Percentiles rank a stretch among this genome's conserved stretches.
These are phyloP conservation scores for Cladosporium sp. DNA, from an alignment of 2,329 filamentous ascomycete genomes.

Conservation along the genomic window DNA sequence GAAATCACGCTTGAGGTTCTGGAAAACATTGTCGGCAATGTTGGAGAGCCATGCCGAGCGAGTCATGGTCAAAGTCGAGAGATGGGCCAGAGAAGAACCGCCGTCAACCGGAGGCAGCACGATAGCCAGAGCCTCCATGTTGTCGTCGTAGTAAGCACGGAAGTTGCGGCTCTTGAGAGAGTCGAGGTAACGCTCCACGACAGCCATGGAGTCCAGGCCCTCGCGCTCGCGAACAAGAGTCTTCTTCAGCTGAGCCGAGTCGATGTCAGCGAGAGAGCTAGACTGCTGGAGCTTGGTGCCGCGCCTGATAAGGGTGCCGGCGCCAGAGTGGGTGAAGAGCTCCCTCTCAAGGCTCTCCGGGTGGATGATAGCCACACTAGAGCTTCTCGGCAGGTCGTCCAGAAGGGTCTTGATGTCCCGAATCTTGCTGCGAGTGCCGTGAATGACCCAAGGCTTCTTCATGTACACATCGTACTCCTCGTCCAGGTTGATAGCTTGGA, in stretches of 20 bases:
- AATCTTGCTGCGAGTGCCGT: constrained; percentile 93
- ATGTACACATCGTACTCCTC: constrained; percentile 92
- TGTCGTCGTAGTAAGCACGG: constrained; percentile 89
- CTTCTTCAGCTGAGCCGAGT: constrained; percentile 68
- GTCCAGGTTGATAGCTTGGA: constrained; percentile 94
- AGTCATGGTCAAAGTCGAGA: constrained; percentile 87
- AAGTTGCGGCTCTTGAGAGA: constrained; percentile 72
- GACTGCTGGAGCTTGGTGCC: constrained; percentile 82
- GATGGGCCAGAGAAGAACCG: constrained; percentile 65
- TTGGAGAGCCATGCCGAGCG: constrained; percentile 94
- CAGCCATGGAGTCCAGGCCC: constrained; percentile 72
- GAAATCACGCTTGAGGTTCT: constrained; percentile 88
- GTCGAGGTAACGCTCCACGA: constrained; percentile 80
- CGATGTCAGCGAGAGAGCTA: constrained; percentile 65
- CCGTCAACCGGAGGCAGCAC: constrained; percentile 68
- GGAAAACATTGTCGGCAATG: constrained; percentile 90
- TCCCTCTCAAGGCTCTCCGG: constrained; percentile 94
- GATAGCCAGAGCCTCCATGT: constrained; percentile 86
- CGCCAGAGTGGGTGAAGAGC: constrained; percentile 90
- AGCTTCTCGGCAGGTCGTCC: constrained; percentile 79
- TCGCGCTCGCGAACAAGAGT: constrained; percentile 76
- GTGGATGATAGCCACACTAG: constrained; percentile 95
- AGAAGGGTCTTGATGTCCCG: constrained; percentile 94
- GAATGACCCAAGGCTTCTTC: constrained; percentile 89
- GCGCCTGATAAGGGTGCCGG: constrained; percentile 83